phyloP scores from a whole-genome alignment of 140 eudicot genomes.

The Stevia rebaudiana region DNA sequence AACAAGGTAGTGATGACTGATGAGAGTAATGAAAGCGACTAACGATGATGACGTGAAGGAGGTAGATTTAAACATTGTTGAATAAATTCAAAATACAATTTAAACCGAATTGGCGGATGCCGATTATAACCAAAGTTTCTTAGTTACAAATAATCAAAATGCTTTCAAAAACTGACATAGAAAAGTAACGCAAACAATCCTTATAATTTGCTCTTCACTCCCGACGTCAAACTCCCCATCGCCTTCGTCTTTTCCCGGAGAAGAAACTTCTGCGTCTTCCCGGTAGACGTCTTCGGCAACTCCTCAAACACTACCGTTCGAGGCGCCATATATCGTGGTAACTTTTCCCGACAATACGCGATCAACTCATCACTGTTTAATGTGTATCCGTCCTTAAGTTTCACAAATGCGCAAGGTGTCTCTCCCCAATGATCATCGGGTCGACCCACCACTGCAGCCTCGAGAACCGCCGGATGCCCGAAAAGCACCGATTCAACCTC shows the following conservation, averaged over 20 bases:
- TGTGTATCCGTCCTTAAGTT: conserved; percentile 40
- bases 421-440: conserved; percentile 72
- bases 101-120: too few relatives aligned
- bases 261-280: conserved; percentile 57
- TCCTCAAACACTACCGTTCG: conserved; percentile 51
- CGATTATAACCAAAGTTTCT: too few relatives aligned
- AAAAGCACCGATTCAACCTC: conserved; percentile 60
- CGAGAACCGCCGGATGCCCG: conserved; percentile 54
- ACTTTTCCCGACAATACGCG: conserved; percentile 27
- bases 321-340: conserved; percentile 64
- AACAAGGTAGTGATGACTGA: too few relatives aligned
- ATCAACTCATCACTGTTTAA: conserved; percentile 36
- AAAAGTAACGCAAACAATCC: background rate
- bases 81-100: too few relatives aligned
- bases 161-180: too few relatives aligned
- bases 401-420: conserved; percentile 59
- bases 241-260: conserved; percentile 43
- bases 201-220: conserved; percentile 41
- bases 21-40: too few relatives aligned
- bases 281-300: conserved; percentile 66
- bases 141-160: too few relatives aligned
- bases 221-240: conserved; percentile 48
- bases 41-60: too few relatives aligned
- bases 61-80: too few relatives aligned
- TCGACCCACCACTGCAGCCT: conserved; percentile 63